phyloP scores from a whole-genome alignment of 169 alveolate genomes.

The Plasmodium falciparum region DNA sequence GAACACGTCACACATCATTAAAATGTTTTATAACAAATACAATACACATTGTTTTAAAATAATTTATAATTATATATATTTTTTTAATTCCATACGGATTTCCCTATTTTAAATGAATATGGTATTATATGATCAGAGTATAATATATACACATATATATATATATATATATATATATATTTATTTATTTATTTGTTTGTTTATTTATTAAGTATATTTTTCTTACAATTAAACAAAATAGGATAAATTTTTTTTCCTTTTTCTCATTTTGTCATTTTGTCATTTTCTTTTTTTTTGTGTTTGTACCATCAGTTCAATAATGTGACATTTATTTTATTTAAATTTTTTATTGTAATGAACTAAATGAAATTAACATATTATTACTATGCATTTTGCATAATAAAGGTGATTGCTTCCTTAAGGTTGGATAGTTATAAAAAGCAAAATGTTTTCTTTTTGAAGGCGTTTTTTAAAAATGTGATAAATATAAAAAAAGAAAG shows the following conservation, averaged over 20 bases:
- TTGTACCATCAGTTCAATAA: neutral
- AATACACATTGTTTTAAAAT: too few species aligned
- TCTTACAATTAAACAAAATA: neutral
- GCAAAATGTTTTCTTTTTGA: slow-evolving; percentile 6
- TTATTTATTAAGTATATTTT: neutral
- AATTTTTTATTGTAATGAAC: neutral
- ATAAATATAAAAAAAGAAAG: neutral
- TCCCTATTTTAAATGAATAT: too few species aligned
- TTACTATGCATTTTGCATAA: slow-evolving; percentile 14
- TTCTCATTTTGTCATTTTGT: neutral
- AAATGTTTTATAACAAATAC: too few species aligned
- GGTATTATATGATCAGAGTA: too few species aligned
- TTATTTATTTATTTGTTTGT: neutral
- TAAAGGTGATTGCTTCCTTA: slow-evolving; percentile 1
- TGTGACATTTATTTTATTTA: neutral
- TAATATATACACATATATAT: neutral
- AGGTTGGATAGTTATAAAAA: neutral
- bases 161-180: neutral
- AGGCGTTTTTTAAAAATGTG: neutral
- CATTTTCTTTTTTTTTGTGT: neutral
- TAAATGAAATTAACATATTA: slow-evolving; percentile 17
- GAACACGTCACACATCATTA: too few species aligned
- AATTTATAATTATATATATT: too few species aligned
- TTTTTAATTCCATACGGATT: too few species aligned
- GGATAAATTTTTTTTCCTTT: neutral